Evolutionary conservation across 768 basidiomycete genomes (phyloP), one percentile per base, ranked within the genome.

Genomic region (Hypsizygus marmoreus): DNA sequence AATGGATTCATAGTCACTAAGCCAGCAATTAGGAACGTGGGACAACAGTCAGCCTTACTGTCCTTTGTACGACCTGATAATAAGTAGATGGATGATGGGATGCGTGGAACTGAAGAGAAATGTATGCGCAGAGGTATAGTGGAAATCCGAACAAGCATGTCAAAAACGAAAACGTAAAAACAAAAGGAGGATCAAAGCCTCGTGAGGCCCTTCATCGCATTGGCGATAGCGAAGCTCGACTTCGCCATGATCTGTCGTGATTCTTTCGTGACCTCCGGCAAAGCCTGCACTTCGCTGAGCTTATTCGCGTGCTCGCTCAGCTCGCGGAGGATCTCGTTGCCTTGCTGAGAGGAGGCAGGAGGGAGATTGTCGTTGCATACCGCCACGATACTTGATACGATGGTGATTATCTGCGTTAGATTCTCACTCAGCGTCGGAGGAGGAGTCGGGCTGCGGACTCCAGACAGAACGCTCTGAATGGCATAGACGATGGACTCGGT

Each of bases 371-470:
- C 93, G 54, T 90, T 88, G 66, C 92, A 95, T 9, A 97, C 95
- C 0, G 94, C 94, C 39, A 98, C 95, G 57, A 99, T 97, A 56
- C 90, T 94, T 4, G 94, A 91, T 33, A 97, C 95, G 61, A 98
- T 97, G 19, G 95, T 97, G 65, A 98, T 97, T 62, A 98, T 97
- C 62, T 97, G 89, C 3, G 95, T 93, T 43, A 99, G 69, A 64
- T 95, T 91, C 62, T 99, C 94, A 69, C 84, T 90, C 35, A 98
- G 71, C 10, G 86, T 86, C 1, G 89, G 82, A 9, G 90, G 82
- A 4, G 89, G 88, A 26, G 86, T 89, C 5, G 93, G 92, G 45
- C 85, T 88, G 49, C 97, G 90, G 41, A 99, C 94, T 24, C 92
- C 91, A 2, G 93, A 91, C 22, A 98, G 80, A 10, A 98, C 92